These are phyloP conservation scores for Orbilia blumenaviensis DNA, from an alignment of 2,329 filamentous ascomycete genomes.

Conservation along the genomic window DNA sequence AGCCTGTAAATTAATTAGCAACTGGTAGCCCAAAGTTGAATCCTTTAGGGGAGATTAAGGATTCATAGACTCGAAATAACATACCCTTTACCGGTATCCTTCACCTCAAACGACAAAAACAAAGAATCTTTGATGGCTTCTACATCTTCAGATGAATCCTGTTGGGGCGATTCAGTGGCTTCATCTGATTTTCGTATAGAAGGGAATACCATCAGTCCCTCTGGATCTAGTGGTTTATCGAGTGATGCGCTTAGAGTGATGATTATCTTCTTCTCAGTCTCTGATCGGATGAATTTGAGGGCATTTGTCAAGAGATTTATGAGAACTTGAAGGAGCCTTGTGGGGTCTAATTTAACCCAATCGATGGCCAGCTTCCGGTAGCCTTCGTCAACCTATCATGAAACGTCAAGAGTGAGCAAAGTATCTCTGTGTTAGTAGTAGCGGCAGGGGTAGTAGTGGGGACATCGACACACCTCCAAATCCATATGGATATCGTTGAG, in stretches of 20 bases:
- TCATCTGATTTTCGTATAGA: conserved; percentile 30
- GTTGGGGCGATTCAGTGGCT: conserved; percentile 61
- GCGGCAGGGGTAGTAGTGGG: neutral
- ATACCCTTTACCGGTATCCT: conserved; percentile 76
- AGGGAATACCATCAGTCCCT: conserved; percentile 37
- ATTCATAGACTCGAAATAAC: too few relatives aligned
- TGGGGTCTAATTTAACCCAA: conserved; percentile 38
- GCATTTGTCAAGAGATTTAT: conserved; percentile 65
- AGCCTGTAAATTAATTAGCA: conserved; percentile 54
- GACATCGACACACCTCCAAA: conserved; percentile 13
- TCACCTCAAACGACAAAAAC: conserved; percentile 76
- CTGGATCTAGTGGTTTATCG: conserved; percentile 17
- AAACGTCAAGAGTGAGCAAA: neutral
- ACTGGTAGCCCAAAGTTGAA: too few relatives aligned
- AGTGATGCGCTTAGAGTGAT: conserved; percentile 24
- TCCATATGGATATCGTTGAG: conserved; percentile 38
- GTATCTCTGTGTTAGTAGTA: neutral
- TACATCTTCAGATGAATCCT: neutral
- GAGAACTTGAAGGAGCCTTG: conserved; percentile 33
- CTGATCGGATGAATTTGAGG: conserved; percentile 72
- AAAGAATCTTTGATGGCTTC: conserved; percentile 65
- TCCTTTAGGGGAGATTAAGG: too few relatives aligned
- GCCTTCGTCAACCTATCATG: conserved; percentile 26
- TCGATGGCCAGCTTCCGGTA: conserved; percentile 50
- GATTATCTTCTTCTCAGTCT: conserved; percentile 24